These are phyloP conservation scores for Rosa rugosa DNA, from an alignment of 306 rosid species.

Conservation along the genomic window DNA sequence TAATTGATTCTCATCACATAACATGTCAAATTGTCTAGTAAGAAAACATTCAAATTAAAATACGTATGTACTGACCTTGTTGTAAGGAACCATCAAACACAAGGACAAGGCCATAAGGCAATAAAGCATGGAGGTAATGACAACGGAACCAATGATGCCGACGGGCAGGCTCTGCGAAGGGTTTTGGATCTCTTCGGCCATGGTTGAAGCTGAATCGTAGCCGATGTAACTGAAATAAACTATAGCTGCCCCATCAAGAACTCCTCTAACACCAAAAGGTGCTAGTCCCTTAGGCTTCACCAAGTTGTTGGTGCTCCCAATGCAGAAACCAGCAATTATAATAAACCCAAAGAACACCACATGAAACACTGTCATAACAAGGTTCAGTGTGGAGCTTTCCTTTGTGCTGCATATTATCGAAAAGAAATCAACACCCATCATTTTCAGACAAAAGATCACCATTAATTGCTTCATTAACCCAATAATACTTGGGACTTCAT, in stretches of 20 bases:
- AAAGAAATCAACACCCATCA: constrained; percentile 25
- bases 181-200: constrained; percentile 87
- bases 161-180: constrained; percentile 74
- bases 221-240: constrained; percentile 94
- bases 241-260: constrained; percentile 88
- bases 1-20: not conserved
- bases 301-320: constrained; percentile 68
- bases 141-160: constrained; percentile 90
- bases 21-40: not conserved
- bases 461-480: not conserved
- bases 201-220: constrained; percentile 91
- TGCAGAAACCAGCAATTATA: constrained; percentile 64
- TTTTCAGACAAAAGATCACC: constrained; percentile 30
- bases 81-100: constrained; percentile 77
- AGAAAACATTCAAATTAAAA: not conserved
- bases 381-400: constrained; percentile 86
- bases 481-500: constrained; percentile 1
- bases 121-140: constrained; percentile 71
- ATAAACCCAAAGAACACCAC: constrained; percentile 85
- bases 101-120: constrained; percentile 89
- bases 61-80: constrained; percentile 44
- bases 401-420: constrained; percentile 65
- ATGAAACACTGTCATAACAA: constrained; percentile 84
- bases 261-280: constrained; percentile 69
- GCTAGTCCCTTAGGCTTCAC: constrained; percentile 67